Evolutionary conservation across 495 filamentous ascomycete genomes (phyloP).

Genomic region (Penicillium pancosmium): DNA sequence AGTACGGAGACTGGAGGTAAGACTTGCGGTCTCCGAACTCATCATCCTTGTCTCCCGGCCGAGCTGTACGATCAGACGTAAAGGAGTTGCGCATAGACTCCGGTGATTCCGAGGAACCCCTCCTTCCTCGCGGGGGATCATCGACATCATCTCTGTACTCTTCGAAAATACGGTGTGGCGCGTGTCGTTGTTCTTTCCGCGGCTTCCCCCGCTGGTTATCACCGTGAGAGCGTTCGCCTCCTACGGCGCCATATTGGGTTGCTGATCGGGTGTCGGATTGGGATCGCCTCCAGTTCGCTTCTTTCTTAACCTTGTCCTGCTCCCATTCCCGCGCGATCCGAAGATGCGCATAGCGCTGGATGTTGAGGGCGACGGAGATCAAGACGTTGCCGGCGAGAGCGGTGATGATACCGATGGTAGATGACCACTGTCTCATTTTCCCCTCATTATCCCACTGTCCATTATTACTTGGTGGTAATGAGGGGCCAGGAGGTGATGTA

Average conservation of each 20-base stretch:
- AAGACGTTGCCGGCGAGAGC: constrained; percentile 90
- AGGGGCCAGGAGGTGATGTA: constrained; percentile 18
- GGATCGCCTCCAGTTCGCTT: constrained; percentile 33
- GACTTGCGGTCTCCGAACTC: constrained; percentile 46
- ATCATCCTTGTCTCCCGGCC: constrained; percentile 35
- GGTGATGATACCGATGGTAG: constrained; percentile 89
- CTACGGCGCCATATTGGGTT: constrained; percentile 40
- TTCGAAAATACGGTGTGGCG: constrained; percentile 16
- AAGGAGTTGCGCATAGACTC: constrained; percentile 34
- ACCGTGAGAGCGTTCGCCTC: constrained; percentile 1
- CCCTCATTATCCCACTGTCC: constrained; percentile 37
- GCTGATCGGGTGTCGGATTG: constrained; percentile 20
- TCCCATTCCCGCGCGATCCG: constrained; percentile 67
- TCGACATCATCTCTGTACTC: constrained; percentile 36
- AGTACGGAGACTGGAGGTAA: constrained; percentile 91
- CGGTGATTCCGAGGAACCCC: constrained; percentile 22
- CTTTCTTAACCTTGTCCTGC: constrained; percentile 47
- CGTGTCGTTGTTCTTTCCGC: constrained; percentile 11
- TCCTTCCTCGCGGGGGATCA: constrained; percentile 10
- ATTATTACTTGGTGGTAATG: constrained; percentile 28
- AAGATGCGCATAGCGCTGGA: constrained; percentile 94
- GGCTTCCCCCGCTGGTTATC: constrained; percentile 10
- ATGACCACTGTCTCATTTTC: constrained; percentile 77
- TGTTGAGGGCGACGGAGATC: constrained; percentile 93
- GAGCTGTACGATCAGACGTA: constrained; percentile 44